Percentiles rank a stretch among this genome's conserved stretches.
phyloP scores from a whole-genome alignment of 73 alveolate genomes.

The Paramecium biaurelia region DNA sequence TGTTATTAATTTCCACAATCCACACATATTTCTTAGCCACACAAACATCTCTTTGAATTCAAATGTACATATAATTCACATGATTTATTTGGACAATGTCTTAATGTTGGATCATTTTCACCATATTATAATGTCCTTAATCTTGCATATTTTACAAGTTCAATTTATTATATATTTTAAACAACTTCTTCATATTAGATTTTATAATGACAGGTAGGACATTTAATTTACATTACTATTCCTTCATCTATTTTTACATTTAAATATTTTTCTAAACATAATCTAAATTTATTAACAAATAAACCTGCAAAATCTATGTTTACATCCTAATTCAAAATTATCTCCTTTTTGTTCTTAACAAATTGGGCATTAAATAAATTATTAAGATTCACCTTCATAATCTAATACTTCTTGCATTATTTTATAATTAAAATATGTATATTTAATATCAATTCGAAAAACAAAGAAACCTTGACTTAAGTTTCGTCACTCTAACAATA shows the following conservation, averaged over 20 bases:
- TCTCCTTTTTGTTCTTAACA: not conserved
- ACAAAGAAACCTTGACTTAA: not conserved
- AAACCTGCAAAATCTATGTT: conserved; percentile 16
- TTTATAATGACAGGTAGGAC: not conserved
- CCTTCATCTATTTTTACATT: not conserved
- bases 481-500: not conserved
- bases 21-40: conserved; percentile 15
- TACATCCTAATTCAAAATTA: not conserved
- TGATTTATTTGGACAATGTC: conserved; percentile 37
- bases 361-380: not conserved
- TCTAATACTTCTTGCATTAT: not conserved
- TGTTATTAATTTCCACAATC: conserved; percentile 29
- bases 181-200: not conserved
- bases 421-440: not conserved
- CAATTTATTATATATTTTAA: not conserved
- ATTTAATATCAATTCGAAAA: not conserved
- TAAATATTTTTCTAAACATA: not conserved
- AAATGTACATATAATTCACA: not conserved
- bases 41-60: not conserved
- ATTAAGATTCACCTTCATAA: not conserved
- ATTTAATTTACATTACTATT: not conserved
- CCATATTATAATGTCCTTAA: not conserved
- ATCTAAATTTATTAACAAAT: not conserved
- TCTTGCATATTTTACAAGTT: not conserved
- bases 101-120: not conserved